Evolutionary conservation across 495 filamentous ascomycete genomes (phyloP).

Genomic region (Penicillium arizonense): DNA sequence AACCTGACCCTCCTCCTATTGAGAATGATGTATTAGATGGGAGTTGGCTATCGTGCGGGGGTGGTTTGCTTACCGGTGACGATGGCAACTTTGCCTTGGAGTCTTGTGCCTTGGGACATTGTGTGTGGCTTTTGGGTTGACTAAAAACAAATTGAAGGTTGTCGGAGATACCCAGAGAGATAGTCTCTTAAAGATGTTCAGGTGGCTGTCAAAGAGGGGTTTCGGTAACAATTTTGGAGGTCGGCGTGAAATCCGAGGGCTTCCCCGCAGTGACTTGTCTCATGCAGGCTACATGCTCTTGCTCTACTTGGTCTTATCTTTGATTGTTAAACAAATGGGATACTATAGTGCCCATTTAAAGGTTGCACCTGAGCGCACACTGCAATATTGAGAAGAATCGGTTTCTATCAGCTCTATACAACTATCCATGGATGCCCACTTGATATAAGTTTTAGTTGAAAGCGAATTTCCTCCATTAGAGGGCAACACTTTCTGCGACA

Average conservation of each 20-base stretch:
- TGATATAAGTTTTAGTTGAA: too few relatives aligned
- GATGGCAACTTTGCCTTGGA: conserved; percentile 90
- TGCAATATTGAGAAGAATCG: too few relatives aligned
- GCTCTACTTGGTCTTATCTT: neutral
- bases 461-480: too few relatives aligned
- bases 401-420: too few relatives aligned
- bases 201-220: conserved; percentile 1
- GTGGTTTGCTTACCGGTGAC: conserved; percentile 62
- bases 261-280: conserved; percentile 18
- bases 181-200: neutral
- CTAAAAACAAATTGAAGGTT: neutral
- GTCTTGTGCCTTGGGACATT: conserved; percentile 30
- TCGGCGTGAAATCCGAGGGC: conserved; percentile 24
- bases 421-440: too few relatives aligned
- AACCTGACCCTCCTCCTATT: conserved; percentile 55
- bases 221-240: conserved; percentile 1
- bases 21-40: neutral
- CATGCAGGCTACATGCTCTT: neutral
- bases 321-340: too few relatives aligned
- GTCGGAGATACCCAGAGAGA: neutral
- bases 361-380: too few relatives aligned
- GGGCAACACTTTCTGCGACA: too few relatives aligned
- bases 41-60: conserved; percentile 12
- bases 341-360: too few relatives aligned
- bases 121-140: conserved; percentile 3